Evolutionary conservation across 768 basidiomycete species (phyloP).

Genomic region (Tulasnella sp.): DNA sequence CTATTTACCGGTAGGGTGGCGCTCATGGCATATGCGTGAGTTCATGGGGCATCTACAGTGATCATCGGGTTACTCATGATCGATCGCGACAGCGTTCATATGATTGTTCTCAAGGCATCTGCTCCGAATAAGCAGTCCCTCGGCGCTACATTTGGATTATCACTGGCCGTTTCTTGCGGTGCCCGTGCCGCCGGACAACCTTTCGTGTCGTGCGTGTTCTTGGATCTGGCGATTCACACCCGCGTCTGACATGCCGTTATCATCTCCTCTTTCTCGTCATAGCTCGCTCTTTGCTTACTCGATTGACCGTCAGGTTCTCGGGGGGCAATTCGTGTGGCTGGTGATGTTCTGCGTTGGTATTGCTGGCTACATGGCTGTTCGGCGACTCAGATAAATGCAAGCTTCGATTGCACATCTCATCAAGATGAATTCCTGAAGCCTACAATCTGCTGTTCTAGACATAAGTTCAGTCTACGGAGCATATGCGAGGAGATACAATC

Average conservation of each 20-base stretch:
- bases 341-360: neutral
- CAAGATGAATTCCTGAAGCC: too few species aligned
- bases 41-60: neutral
- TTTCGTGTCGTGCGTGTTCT: neutral
- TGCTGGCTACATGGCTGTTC: too few species aligned
- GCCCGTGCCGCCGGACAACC: neutral
- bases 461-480: too few species aligned
- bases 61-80: too few species aligned
- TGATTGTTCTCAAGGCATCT: neutral
- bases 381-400: too few species aligned
- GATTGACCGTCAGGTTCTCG: conserved; percentile 4
- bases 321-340: conserved; percentile 12
- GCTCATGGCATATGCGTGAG: conserved; percentile 1
- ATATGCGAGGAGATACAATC: too few species aligned
- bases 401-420: too few species aligned
- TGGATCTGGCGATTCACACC: neutral
- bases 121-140: neutral
- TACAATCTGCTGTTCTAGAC: too few species aligned
- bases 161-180: neutral
- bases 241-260: too few species aligned
- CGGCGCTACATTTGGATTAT: conserved; percentile 1
- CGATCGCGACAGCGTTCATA: neutral
- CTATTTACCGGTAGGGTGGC: neutral
- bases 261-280: too few species aligned
- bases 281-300: conserved; percentile 14